A percentile compares a stretch with the other conserved stretches of the same genome.
Evolutionary conservation across 805 yeast species (phyloP).

Genomic region (Peterozyma toletana): DNA sequence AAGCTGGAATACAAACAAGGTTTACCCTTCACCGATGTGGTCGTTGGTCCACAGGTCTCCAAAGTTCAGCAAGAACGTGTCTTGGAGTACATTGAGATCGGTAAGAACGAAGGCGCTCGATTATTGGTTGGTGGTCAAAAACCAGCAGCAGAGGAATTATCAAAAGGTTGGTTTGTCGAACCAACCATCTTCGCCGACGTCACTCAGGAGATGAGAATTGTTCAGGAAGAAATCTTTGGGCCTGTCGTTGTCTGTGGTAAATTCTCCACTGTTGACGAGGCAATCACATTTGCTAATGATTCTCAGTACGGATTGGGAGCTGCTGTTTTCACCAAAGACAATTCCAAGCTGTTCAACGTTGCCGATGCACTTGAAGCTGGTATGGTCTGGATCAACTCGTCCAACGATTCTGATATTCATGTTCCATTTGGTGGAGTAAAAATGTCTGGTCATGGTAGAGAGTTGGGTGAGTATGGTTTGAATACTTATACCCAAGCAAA

Average conservation of each 20-base stretch:
- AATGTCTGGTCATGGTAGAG: slow-evolving; percentile 51
- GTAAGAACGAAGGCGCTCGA: slow-evolving; percentile 48
- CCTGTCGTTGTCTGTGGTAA: slow-evolving; percentile 39
- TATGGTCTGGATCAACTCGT: slow-evolving; percentile 42
- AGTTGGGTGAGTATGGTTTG: slow-evolving; percentile 60
- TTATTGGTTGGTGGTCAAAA: slow-evolving; percentile 34
- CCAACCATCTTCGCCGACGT: slow-evolving; percentile 45
- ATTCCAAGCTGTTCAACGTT: slow-evolving; percentile 29
- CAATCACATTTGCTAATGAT: slow-evolving; percentile 33
- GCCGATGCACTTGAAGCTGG: slow-evolving; percentile 37
- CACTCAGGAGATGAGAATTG: slow-evolving; percentile 29
- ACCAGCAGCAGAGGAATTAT: slow-evolving; percentile 12
- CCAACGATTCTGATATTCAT: slow-evolving; percentile 36
- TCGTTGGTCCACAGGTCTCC: slow-evolving; percentile 53
- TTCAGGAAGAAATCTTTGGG: slow-evolving; percentile 44
- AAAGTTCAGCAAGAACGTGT: slow-evolving; percentile 39
- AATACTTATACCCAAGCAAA: slow-evolving; percentile 66
- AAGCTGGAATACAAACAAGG: slow-evolving; percentile 33
- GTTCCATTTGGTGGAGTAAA: slow-evolving; percentile 55
- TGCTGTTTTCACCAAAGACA: slow-evolving; percentile 32
- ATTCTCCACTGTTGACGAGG: slow-evolving; percentile 37
- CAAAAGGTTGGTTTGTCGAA: slow-evolving; percentile 29
- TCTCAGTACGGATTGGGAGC: slow-evolving; percentile 41
- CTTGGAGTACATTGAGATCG: slow-evolving; percentile 36
- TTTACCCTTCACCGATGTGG: slow-evolving; percentile 31